phyloP scores from a whole-genome alignment of 345 rosid species.

The Mallotus nudiflorus region DNA sequence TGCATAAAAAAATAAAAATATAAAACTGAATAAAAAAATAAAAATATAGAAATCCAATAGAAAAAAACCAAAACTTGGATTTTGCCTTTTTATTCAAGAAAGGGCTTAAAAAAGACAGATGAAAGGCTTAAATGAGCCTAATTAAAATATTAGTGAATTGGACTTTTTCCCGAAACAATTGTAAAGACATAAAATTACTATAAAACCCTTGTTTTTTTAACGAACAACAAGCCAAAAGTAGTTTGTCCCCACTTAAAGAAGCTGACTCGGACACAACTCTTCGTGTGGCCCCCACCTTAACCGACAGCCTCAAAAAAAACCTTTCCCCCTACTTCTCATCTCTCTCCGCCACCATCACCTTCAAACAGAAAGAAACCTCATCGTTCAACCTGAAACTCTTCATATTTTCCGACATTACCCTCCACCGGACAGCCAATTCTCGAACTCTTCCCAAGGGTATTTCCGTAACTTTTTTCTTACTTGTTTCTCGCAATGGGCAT shows the following conservation, averaged over 20 bases:
- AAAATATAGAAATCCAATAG: no score
- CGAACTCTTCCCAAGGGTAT: not conserved
- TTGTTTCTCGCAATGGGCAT: slow-evolving; percentile 44
- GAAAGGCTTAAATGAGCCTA: no score
- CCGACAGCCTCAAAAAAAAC: slow-evolving; percentile 11
- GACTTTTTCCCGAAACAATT: no score
- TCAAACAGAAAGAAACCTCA: not conserved
- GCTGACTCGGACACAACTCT: slow-evolving; percentile 18
- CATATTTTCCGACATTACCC: not conserved
- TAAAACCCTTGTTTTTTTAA: no score
- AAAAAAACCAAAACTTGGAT: no score
- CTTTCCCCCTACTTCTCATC: not conserved
- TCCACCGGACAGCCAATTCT: not conserved
- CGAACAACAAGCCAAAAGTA: not conserved
- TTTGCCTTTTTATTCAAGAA: no score
- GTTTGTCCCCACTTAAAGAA: slow-evolving; percentile 5
- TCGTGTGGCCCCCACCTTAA: slow-evolving; percentile 20
- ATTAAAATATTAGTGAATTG: no score
- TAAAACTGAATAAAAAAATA: no score
- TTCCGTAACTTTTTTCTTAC: not conserved
- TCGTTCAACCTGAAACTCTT: not conserved
- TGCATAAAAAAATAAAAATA: no score
- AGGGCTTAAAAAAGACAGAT: no score
- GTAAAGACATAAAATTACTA: no score
- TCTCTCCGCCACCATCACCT: not conserved